phyloP scores from a whole-genome alignment of 2,329 filamentous ascomycete species.

The Penicillium sp. region DNA sequence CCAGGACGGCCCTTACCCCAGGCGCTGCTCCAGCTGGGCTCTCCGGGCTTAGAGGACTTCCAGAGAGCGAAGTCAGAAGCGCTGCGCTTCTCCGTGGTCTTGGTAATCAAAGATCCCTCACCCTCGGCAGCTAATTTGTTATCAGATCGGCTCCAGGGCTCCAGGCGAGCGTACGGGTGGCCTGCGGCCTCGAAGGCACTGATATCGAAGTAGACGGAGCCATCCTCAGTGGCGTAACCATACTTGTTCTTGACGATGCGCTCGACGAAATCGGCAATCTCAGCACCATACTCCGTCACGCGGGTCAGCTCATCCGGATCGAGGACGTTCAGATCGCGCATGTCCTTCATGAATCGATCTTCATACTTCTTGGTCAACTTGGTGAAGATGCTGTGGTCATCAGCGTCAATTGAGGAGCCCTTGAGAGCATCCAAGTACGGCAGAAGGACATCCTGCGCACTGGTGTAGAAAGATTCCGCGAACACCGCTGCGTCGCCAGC shows the following conservation, averaged over 20 bases:
- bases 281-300: slow-evolving; percentile 89
- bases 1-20: slow-evolving; percentile 90
- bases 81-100: slow-evolving; percentile 71
- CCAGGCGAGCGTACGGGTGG: slow-evolving; percentile 82
- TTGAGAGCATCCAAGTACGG: slow-evolving; percentile 77
- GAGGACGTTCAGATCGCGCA: slow-evolving; percentile 83
- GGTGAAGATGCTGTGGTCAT: slow-evolving; percentile 79
- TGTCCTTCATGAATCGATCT: slow-evolving; percentile 84
- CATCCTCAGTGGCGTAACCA: slow-evolving; percentile 75
- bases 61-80: slow-evolving; percentile 88
- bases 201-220: slow-evolving; percentile 95
- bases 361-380: slow-evolving; percentile 86
- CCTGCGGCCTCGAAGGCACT: slow-evolving; percentile 81
- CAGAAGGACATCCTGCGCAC: slow-evolving; percentile 72
- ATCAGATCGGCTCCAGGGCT: slow-evolving; percentile 85
- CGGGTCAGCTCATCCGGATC: slow-evolving; percentile 81
- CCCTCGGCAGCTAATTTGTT: slow-evolving; percentile 84
- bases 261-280: slow-evolving; percentile 86
- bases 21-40: slow-evolving; percentile 85
- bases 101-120: slow-evolving; percentile 76
- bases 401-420: slow-evolving; percentile 62
- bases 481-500: slow-evolving; percentile 33
- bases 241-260: slow-evolving; percentile 84
- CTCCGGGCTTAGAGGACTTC: slow-evolving; percentile 90
- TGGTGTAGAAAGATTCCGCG: slow-evolving; percentile 60